These are phyloP conservation scores for Wickerhamomyces queroliae DNA, from an alignment of 805 yeast species.

Conservation along the genomic window DNA sequence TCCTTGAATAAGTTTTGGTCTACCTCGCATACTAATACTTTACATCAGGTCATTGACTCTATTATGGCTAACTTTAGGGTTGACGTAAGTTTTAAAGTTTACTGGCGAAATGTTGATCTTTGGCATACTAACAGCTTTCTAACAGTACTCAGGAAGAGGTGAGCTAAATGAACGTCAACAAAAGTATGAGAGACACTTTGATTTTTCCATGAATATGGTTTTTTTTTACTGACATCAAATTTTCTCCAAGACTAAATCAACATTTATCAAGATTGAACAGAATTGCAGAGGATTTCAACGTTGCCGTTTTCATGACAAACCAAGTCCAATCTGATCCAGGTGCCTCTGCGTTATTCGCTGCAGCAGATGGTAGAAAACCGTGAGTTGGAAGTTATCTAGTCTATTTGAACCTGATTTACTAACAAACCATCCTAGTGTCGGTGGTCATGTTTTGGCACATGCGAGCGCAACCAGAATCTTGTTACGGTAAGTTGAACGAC, in stretches of 20 bases:
- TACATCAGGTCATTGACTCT: conserved; percentile 51
- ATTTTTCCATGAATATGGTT: conserved; percentile 16
- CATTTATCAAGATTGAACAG: conserved; percentile 47
- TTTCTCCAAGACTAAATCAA: conserved; percentile 33
- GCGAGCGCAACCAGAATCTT: conserved; percentile 74
- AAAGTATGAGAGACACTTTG: conserved; percentile 45
- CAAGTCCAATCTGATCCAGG: conserved; percentile 86
- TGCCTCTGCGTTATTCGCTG: conserved; percentile 70
- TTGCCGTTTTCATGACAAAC: conserved; percentile 70
- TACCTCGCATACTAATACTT: neutral
- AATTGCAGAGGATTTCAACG: conserved; percentile 71
- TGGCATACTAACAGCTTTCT: neutral
- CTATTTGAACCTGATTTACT: neutral
- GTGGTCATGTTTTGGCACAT: conserved; percentile 79
- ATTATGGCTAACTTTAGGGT: conserved; percentile 78
- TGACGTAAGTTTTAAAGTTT: conserved; percentile 32
- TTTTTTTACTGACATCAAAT: neutral
- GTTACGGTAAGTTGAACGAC: conserved; percentile 26
- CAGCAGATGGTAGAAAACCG: conserved; percentile 81
- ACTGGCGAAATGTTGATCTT: neutral
- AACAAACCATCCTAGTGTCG: conserved; percentile 33
- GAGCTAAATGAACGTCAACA: conserved; percentile 75
- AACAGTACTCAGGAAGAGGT: conserved; percentile 64
- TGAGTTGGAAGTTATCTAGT: conserved; percentile 13
- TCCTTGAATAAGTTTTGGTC: neutral